Evolutionary conservation across 148 eudicot species (phyloP).

Genomic region (Silene uniflora): DNA sequence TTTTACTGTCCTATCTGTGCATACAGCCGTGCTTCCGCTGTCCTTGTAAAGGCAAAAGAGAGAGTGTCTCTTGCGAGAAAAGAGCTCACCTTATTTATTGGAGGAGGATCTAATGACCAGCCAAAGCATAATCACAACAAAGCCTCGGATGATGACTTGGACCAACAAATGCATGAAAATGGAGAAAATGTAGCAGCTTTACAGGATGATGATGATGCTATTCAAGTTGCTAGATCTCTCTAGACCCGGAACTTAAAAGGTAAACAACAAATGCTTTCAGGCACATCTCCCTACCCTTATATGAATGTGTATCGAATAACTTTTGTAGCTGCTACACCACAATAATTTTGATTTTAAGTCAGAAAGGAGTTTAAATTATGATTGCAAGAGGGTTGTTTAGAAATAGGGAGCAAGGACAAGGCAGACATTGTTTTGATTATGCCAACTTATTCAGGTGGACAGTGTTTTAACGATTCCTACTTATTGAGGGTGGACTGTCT

Average conservation of each 20-base stretch:
- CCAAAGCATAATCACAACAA: constrained; percentile 17
- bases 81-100: constrained; percentile 47
- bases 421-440: background rate
- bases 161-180: constrained; percentile 21
- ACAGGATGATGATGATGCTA: constrained; percentile 18
- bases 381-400: background rate
- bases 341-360: background rate
- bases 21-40: constrained; percentile 59
- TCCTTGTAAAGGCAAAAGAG: constrained; percentile 44
- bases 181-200: constrained; percentile 21
- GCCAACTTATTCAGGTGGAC: background rate
- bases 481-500: too few species aligned
- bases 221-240: constrained; percentile 4
- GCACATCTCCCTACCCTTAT: background rate
- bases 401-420: background rate
- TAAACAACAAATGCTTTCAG: background rate
- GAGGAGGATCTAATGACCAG: constrained; percentile 27
- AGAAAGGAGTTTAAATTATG: background rate
- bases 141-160: constrained; percentile 19
- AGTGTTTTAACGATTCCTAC: too few species aligned
- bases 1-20: constrained; percentile 85
- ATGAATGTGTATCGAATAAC: background rate
- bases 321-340: background rate
- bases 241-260: constrained; percentile 15
- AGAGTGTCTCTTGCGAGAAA: constrained; percentile 38